Conservation (phyloP, 768 basidiomycete species). For the Kwoniella shandongensis region DNA sequence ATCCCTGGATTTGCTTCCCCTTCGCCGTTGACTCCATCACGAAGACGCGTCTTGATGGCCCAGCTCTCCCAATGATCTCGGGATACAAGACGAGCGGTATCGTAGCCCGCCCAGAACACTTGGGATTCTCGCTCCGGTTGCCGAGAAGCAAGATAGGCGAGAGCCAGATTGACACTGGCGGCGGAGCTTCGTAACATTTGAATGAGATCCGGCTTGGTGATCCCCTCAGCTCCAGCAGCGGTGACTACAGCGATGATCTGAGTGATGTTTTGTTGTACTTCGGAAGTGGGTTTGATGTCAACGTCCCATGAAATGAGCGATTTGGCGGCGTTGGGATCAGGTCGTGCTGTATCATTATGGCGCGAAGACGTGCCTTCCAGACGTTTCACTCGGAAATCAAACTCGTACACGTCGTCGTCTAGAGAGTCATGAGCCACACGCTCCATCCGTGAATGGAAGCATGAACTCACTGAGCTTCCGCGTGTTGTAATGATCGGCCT, state of each 20-base stretch:
- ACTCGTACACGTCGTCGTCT: slow-evolving; percentile 48
- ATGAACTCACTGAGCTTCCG: slow-evolving; percentile 27
- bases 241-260: slow-evolving; percentile 18
- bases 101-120: slow-evolving; percentile 45
- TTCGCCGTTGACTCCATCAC: slow-evolving; percentile 3
- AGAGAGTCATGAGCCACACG: neutral
- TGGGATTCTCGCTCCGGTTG: slow-evolving; percentile 5
- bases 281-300: neutral
- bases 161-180: slow-evolving; percentile 4
- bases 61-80: slow-evolving; percentile 15
- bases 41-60: slow-evolving; percentile 7
- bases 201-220: slow-evolving; percentile 26
- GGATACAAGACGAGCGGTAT: slow-evolving; percentile 35
- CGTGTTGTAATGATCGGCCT: slow-evolving; percentile 71
- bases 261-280: neutral
- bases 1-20: neutral
- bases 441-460: neutral
- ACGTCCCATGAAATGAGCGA: neutral
- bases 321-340: neutral
- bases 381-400: slow-evolving; percentile 26
- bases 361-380: too few relatives aligned
- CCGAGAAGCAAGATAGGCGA: slow-evolving; percentile 16
- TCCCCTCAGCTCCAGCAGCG: slow-evolving; percentile 30
- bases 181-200: neutral
- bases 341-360: neutral